Percentiles rank a stretch among this genome's conserved stretches.
Evolutionary conservation across 2,329 filamentous ascomycete genomes (phyloP).

Genomic region (Cladobotryum mycophilum): DNA sequence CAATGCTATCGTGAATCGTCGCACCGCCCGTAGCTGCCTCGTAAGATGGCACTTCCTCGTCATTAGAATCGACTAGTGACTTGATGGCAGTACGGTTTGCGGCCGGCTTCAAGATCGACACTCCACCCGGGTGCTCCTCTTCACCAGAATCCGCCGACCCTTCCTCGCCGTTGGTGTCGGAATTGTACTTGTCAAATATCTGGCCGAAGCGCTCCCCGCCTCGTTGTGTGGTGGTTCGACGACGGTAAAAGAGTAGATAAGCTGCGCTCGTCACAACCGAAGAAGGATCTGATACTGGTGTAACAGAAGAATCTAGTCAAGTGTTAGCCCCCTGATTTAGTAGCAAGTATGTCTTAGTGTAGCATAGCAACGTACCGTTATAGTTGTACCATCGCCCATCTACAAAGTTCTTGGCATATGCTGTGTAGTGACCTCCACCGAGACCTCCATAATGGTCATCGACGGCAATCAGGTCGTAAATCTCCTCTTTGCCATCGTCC

Average conservation of each 20-base stretch:
- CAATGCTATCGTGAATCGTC: slow-evolving; percentile 37
- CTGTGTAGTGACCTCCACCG: slow-evolving; percentile 93
- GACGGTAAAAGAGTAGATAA: slow-evolving; percentile 93
- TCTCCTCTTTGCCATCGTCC: slow-evolving; percentile 71
- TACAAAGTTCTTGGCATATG: slow-evolving; percentile 86
- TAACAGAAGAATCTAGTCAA: slow-evolving; percentile 65
- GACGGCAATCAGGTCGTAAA: slow-evolving; percentile 91
- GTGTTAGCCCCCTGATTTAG: slow-evolving; percentile 32
- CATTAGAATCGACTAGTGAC: slow-evolving; percentile 20
- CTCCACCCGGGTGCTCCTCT: slow-evolving; percentile 51
- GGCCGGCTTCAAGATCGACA: not conserved
- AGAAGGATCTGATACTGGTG: slow-evolving; percentile 51
- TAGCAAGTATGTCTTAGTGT: not conserved
- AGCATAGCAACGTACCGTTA: slow-evolving; percentile 61
- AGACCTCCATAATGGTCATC: slow-evolving; percentile 94
- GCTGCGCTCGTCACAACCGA: slow-evolving; percentile 68
- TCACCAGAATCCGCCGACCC: slow-evolving; percentile 59
- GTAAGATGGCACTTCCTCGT: slow-evolving; percentile 30
- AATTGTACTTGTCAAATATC: slow-evolving; percentile 59
- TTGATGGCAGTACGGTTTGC: slow-evolving; percentile 20
- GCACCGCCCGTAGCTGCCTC: slow-evolving; percentile 17
- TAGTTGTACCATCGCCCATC: slow-evolving; percentile 92
- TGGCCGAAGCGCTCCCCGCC: slow-evolving; percentile 70
- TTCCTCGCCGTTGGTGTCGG: slow-evolving; percentile 42
- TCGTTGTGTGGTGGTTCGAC: slow-evolving; percentile 68